A percentile compares a stretch with the other conserved stretches of the same genome.
Evolutionary conservation across 768 basidiomycete species (phyloP).

Genomic region (Dictyophora rubrovolvata): DNA sequence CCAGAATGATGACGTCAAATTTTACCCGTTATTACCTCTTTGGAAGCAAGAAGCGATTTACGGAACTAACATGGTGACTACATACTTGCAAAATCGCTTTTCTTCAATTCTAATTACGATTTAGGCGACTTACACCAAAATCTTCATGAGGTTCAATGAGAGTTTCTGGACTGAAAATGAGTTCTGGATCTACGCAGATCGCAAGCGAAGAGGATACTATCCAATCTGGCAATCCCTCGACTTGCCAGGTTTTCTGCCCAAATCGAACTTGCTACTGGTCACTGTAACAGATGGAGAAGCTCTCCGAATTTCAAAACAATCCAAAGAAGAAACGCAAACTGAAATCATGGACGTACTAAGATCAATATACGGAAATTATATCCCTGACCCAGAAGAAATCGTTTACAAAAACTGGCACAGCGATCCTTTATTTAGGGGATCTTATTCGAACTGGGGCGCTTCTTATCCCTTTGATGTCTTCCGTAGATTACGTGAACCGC

Average conservation of each 20-base stretch:
- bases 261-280: conserved; percentile 45
- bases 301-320: conserved; percentile 36
- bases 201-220: conserved; percentile 23
- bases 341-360: conserved; percentile 50
- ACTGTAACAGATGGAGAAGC: conserved; percentile 42
- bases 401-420: conserved; percentile 44
- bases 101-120: not conserved
- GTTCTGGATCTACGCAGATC: not conserved
- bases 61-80: conserved; percentile 46
- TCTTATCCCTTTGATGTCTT: conserved; percentile 43
- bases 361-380: conserved; percentile 38
- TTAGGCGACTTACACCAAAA: conserved; percentile 53
- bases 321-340: not conserved
- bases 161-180: conserved; percentile 38
- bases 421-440: conserved; percentile 45
- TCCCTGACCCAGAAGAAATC: conserved; percentile 49
- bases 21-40: conserved; percentile 42
- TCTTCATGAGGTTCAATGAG: conserved; percentile 51
- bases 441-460: conserved; percentile 64
- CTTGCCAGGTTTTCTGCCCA: conserved; percentile 46
- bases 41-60: conserved; percentile 60
- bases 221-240: conserved; percentile 62
- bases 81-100: not conserved
- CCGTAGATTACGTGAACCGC: conserved; percentile 44
- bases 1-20: conserved; percentile 50